These are phyloP conservation scores for Dichotomocladium elegans DNA, from an alignment of 371 early-diverging fungal genomes.

Conservation along the genomic window DNA sequence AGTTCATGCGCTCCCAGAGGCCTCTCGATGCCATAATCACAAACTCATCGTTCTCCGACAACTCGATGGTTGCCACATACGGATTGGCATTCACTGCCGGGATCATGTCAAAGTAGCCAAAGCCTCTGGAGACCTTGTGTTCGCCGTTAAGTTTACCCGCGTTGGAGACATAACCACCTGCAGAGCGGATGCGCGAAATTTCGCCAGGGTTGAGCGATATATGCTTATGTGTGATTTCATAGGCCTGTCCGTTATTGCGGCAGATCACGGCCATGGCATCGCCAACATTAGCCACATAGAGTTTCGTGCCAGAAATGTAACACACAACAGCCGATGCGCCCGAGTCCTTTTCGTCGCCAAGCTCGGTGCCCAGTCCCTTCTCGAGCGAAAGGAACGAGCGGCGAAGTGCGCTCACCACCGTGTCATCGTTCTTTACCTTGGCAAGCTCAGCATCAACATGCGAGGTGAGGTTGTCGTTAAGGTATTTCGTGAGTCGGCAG, in stretches of 20 bases:
- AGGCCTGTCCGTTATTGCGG: constrained; percentile 67
- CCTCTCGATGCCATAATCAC: constrained; percentile 81
- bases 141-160: constrained; percentile 71
- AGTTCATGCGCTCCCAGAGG: constrained; percentile 80
- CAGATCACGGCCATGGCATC: constrained; percentile 83
- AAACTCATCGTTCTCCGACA: constrained; percentile 87
- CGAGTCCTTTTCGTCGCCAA: constrained; percentile 45
- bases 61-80: constrained; percentile 62
- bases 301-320: constrained; percentile 72
- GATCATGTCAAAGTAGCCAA: constrained; percentile 81
- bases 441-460: constrained; percentile 73
- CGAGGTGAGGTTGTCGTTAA: constrained; percentile 68
- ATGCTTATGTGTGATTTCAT: constrained; percentile 74
- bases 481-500: constrained; percentile 59
- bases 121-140: constrained; percentile 70
- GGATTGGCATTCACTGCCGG: constrained; percentile 88
- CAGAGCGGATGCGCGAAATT: constrained; percentile 72
- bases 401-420: constrained; percentile 58
- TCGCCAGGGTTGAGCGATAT: constrained; percentile 70
- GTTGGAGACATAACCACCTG: constrained; percentile 80
- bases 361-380: constrained; percentile 60
- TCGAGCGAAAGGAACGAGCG: constrained; percentile 76
- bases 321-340: constrained; percentile 73
- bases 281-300: constrained; percentile 88
- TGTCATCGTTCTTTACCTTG: constrained; percentile 48